These are phyloP conservation scores for Deinandra increscens DNA, from an alignment of 129 eudicot species.

Conservation along the genomic window DNA sequence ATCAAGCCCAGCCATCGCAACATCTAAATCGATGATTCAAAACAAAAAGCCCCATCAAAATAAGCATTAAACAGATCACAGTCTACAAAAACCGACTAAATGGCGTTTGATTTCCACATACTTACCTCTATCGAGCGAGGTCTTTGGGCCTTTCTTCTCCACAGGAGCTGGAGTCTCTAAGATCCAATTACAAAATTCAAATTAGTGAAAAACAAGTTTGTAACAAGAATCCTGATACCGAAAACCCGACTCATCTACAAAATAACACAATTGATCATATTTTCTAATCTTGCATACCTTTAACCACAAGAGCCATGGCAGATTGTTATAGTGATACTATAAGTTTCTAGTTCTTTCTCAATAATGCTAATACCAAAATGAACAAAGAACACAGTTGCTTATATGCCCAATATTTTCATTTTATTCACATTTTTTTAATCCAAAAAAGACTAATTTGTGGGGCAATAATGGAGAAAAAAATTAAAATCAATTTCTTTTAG, in stretches of 20 bases:
- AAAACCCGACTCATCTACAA: not conserved
- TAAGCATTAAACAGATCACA: not conserved
- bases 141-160: constrained; percentile 48
- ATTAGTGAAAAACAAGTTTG: not conserved
- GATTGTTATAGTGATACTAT: not conserved
- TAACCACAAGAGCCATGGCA: constrained; percentile 28
- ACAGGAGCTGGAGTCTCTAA: constrained; percentile 49
- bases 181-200: not conserved
- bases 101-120: not conserved
- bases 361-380: constrained; percentile 27
- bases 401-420: constrained; percentile 12
- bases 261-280: constrained; percentile 6
- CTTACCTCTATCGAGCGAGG: constrained; percentile 63
- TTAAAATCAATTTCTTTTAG: not conserved
- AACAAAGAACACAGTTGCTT: constrained; percentile 18
- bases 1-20: constrained; percentile 69
- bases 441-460: constrained; percentile 29
- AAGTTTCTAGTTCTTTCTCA: constrained; percentile 26
- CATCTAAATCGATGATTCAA: constrained; percentile 41
- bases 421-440: constrained; percentile 5
- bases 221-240: not conserved
- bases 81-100: not conserved
- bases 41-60: not conserved
- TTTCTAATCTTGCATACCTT: constrained; percentile 20
- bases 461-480: constrained; percentile 19